A percentile compares a stretch with the other conserved stretches of the same genome.
Conservation (phyloP, 441 rosid genomes). For the Metrosideros polymorpha region DNA sequence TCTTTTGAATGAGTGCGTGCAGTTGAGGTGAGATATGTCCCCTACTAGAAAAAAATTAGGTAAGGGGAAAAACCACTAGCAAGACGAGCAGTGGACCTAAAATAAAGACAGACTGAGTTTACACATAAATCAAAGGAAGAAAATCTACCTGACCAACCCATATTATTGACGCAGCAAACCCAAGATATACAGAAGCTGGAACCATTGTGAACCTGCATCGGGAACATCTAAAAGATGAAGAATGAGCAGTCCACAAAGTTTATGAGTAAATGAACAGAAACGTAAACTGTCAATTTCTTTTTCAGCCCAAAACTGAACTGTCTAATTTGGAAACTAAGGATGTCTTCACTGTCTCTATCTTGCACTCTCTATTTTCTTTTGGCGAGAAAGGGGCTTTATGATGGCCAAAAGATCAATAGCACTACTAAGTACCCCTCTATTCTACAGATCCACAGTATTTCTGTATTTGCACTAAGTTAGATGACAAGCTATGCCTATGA, state of each 20-base stretch:
- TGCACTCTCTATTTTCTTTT: background rate
- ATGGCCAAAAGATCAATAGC: background rate
- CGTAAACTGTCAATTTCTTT: background rate
- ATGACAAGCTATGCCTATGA: background rate
- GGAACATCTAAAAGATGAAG: background rate
- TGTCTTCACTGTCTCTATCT: background rate
- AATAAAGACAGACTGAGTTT: background rate
- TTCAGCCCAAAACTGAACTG: background rate
- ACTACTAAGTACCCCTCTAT: background rate
- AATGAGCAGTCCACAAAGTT: background rate
- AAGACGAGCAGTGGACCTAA: background rate
- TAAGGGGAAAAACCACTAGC: background rate
- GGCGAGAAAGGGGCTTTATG: background rate
- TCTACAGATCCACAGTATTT: background rate
- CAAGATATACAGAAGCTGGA: constrained; percentile 80
- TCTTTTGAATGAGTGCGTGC: constrained; percentile 72
- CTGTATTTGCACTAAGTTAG: background rate
- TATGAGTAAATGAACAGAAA: background rate
- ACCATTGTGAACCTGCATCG: constrained; percentile 73
- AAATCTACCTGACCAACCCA: constrained; percentile 89
- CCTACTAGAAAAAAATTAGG: constrained; percentile 31
- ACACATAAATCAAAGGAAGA: background rate
- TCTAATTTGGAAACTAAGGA: background rate
- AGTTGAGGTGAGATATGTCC: constrained; percentile 81
- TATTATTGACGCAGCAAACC: constrained; percentile 82